These are phyloP conservation scores for Calonectria hawksworthii DNA, from an alignment of 2,329 filamentous ascomycete genomes.

Conservation along the genomic window DNA sequence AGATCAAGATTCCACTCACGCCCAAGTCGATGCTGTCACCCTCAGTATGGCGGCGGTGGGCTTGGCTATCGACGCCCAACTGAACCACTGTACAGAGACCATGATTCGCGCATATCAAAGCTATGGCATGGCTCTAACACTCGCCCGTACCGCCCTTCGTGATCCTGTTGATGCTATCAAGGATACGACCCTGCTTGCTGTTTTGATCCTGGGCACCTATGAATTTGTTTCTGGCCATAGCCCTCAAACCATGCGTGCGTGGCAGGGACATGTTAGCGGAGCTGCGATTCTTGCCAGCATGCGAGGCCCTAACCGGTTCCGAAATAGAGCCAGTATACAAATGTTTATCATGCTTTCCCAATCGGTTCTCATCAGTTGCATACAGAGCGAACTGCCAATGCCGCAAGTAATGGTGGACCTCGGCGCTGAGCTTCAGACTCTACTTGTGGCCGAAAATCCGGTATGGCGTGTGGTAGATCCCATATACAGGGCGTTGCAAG, in stretches of 20 bases:
- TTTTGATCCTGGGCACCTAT: constrained; percentile 68
- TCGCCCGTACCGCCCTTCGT: constrained; percentile 65
- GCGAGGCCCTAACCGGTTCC: constrained; percentile 63
- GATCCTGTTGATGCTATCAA: constrained; percentile 59
- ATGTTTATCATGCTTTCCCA: constrained; percentile 70
- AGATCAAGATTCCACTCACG: constrained; percentile 47
- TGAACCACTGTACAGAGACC: constrained; percentile 57
- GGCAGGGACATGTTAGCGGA: constrained; percentile 67
- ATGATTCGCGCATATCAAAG: constrained; percentile 64
- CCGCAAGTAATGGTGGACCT: constrained; percentile 63
- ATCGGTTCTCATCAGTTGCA: constrained; percentile 65
- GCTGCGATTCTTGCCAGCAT: constrained; percentile 65
- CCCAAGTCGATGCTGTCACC: constrained; percentile 60
- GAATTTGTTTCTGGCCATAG: constrained; percentile 66
- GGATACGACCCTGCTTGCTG: constrained; percentile 66
- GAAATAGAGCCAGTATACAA: constrained; percentile 59
- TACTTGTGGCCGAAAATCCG: constrained; percentile 54
- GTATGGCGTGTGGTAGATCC: constrained; percentile 60
- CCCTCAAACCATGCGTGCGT: constrained; percentile 62
- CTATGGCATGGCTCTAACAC: constrained; percentile 65
- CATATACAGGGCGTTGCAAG: constrained; percentile 60
- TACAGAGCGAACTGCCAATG: constrained; percentile 63
- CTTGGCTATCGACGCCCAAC: constrained; percentile 64
- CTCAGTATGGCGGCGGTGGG: constrained; percentile 69
- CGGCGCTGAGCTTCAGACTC: constrained; percentile 56